These are phyloP conservation scores for Sporothrix variecibatus DNA, from an alignment of 2,329 filamentous ascomycete genomes.

Conservation along the genomic window DNA sequence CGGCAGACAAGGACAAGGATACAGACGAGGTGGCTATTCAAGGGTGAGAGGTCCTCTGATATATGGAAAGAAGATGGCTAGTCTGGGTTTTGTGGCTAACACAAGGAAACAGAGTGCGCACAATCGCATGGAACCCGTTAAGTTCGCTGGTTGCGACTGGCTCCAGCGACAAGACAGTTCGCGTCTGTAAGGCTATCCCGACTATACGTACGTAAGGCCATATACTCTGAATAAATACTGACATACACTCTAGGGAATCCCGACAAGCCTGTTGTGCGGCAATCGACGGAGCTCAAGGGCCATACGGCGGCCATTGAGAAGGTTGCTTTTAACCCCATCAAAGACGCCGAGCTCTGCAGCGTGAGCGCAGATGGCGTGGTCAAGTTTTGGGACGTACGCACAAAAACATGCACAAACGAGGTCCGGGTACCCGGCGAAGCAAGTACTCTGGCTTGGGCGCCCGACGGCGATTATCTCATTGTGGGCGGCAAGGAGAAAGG, in stretches of 20 bases:
- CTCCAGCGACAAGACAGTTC: conserved; percentile 66
- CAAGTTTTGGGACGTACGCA: conserved; percentile 79
- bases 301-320: conserved; percentile 68
- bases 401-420: conserved; percentile 69
- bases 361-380: conserved; percentile 73
- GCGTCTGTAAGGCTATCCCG: conserved; percentile 75
- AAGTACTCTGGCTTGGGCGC: conserved; percentile 72
- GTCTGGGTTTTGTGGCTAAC: neutral
- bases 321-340: conserved; percentile 75
- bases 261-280: conserved; percentile 70
- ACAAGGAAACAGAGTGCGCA: conserved; percentile 60
- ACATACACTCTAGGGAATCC: conserved; percentile 61
- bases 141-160: conserved; percentile 85
- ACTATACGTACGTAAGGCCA: no score
- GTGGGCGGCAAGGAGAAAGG: conserved; percentile 58
- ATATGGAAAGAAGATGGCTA: neutral
- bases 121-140: conserved; percentile 85
- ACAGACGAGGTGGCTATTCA: conserved; percentile 19
- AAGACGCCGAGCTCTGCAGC: conserved; percentile 75
- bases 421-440: conserved; percentile 66
- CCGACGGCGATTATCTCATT: conserved; percentile 68
- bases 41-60: conserved; percentile 17
- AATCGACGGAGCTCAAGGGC: conserved; percentile 74
- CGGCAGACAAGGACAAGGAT: conserved; percentile 20
- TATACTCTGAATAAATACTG: neutral